Conservation (phyloP, 2,329 filamentous ascomycete genomes). For the Scopulariopsis brevicaulis region DNA sequence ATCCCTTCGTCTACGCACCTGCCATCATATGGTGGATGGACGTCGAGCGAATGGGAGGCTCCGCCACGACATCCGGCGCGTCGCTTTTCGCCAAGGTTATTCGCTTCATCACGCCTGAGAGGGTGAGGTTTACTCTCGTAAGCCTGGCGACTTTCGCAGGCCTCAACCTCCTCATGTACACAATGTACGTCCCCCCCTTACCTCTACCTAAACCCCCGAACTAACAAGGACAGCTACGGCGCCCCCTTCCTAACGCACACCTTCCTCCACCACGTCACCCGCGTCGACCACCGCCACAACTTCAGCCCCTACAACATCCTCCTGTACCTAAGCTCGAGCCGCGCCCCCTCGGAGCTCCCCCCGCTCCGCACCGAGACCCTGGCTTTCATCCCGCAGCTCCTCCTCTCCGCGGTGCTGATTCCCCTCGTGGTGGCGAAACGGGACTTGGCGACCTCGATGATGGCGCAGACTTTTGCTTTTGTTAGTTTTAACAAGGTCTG, state of each 20-base stretch:
- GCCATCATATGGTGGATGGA: slow-evolving; percentile 76
- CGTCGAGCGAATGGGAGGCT: slow-evolving; percentile 26
- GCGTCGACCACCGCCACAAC: slow-evolving; percentile 95
- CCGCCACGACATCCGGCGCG: background rate
- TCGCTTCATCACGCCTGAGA: slow-evolving; percentile 38
- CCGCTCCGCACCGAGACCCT: slow-evolving; percentile 55
- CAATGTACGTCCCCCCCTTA: slow-evolving; percentile 36
- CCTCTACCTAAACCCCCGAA: background rate
- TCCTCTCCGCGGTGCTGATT: slow-evolving; percentile 67
- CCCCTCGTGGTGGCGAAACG: slow-evolving; percentile 68
- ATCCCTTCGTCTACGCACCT: slow-evolving; percentile 89
- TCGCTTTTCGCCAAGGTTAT: slow-evolving; percentile 14
- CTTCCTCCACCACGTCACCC: slow-evolving; percentile 83
- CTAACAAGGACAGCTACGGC: slow-evolving; percentile 50
- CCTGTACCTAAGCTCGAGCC: slow-evolving; percentile 73
- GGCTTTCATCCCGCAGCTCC: slow-evolving; percentile 80
- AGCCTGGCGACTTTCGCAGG: slow-evolving; percentile 63
- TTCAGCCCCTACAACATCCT: slow-evolving; percentile 94
- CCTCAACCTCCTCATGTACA: slow-evolving; percentile 73
- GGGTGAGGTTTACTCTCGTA: slow-evolving; percentile 46
- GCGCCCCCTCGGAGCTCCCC: slow-evolving; percentile 18
- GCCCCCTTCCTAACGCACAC: slow-evolving; percentile 77
- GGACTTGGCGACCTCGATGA: slow-evolving; percentile 72
- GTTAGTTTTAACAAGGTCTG: slow-evolving; percentile 98
- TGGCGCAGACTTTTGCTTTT: slow-evolving; percentile 94